Evolutionary conservation across 306 rosid genomes (phyloP), one percentile per base, ranked within the genome.

Genomic region (Delonix regia): DNA sequence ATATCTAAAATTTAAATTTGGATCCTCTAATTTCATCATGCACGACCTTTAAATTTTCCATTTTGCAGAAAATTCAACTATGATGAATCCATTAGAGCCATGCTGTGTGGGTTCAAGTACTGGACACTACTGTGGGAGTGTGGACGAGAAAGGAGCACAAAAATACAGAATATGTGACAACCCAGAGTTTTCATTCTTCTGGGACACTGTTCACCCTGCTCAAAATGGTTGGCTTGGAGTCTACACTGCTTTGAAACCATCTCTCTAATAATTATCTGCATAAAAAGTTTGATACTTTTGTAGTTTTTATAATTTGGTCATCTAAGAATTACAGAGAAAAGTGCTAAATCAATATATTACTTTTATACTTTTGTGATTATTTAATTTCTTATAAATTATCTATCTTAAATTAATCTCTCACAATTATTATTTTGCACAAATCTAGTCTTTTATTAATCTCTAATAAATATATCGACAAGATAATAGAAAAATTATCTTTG

Each of bases 131-230:
- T 83, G 88, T 75, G 88, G 88, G 28, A 56, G 2, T 18, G 77
- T 78, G 21, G 53, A 82, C 63, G 73, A 76, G 0, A 41, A 82
- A 25, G 85, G 85, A 19, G n/a, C 2, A 34, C 70, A 76, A 70
- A 45, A 62, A 71, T 82, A 82, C 24, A 41, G 19, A 10, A 22
- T 78, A 11, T 85, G 88, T 45, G 84, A 75, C 13, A 70, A 75
- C 0, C 82, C 86, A 0, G 71, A 24, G 21, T 11, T 70, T 47
- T 78, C 86, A 47, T 69, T 82, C 79, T 85, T 82, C 42, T 85
- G 88, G 88, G 88, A 85, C 73, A n/a, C 0, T 0, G 81, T 75
- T 74, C 88, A 85, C 41, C 88, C 82, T 74, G 55, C 77, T 38
- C 38, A 73, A 39, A 73, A 73, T 55, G 77, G 77, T 56, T 56